Evolutionary conservation across 306 rosid genomes (phyloP), one percentile per base, ranked within the genome.

Genomic region (Vigna mungo): DNA sequence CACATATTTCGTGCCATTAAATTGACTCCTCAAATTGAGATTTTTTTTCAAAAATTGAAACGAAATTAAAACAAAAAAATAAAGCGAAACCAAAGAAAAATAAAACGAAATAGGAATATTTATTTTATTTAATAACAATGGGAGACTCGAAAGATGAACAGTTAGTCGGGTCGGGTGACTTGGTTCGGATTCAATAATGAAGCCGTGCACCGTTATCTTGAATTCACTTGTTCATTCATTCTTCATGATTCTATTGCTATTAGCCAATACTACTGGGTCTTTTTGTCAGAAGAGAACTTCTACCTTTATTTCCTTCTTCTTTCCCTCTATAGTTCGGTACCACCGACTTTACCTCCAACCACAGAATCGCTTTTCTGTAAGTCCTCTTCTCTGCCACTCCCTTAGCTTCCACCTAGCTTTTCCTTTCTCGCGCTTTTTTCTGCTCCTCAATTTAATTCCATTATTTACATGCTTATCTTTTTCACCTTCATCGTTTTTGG

Each of bases 181-280:
- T 6, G 58, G 77, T 30, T 9, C 56, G 72, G 43, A 59, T 49
- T 56, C 80, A 47, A 80, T 65, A 66, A 32, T 37, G 72, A 55
- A 56, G 23, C 46, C 69, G 18, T 7, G 16, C 47, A 70, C 80
- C 70, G 79, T 80, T 80, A 74, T 80, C 84, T 61, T 59, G 5
- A 59, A 59, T 59, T 61, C 44, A 61, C 14, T 25, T 36, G 7
- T 61, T 16, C 32, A 27, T 59, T 61, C 44, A 61, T 27, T 13
- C 39, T 32, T 61, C 37, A 63, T 55, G 51, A 71, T 49, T 69
- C 43, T 48, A 25, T 46, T 44, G 56, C 21, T 11, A 11, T 65
- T 49, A 30, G 78, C 54, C 49, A 17, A 17, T 13, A 36, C 69
- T 17, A 47, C 20, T 53, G 14, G n/a, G 43, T 39, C 51, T 34